A percentile compares a stretch with the other conserved stretches of the same genome.
These are phyloP conservation scores for Naematelia encephala DNA, from an alignment of 768 basidiomycete genomes.

Conservation along the genomic window DNA sequence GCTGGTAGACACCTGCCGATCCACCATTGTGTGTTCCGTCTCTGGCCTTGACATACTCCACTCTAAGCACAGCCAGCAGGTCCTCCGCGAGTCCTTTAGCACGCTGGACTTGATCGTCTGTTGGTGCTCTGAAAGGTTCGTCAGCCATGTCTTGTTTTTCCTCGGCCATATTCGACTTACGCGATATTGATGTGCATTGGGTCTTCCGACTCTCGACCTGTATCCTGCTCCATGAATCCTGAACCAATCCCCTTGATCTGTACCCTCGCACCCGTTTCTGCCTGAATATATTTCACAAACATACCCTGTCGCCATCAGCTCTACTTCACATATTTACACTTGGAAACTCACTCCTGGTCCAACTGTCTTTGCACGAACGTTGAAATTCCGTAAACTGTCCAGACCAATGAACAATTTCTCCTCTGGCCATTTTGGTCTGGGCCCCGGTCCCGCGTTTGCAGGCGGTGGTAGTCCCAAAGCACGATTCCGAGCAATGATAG, in stretches of 20 bases:
- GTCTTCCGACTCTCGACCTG: slow-evolving; percentile 79
- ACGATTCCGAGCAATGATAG: slow-evolving; percentile 48
- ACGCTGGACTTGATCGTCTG: slow-evolving; percentile 77
- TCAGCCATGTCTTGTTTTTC: no score
- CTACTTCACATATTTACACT: no score
- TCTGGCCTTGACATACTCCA: slow-evolving; percentile 79
- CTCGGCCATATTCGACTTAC: no score
- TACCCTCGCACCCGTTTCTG: slow-evolving; percentile 90
- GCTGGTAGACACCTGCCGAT: slow-evolving; percentile 36
- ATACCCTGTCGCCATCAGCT: slow-evolving; percentile 62
- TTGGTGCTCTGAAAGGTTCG: slow-evolving; percentile 78
- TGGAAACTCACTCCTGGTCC: slow-evolving; percentile 77
- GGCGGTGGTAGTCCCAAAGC: slow-evolving; percentile 44
- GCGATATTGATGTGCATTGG: slow-evolving; percentile 90
- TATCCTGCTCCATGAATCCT: slow-evolving; percentile 90
- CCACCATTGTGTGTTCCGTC: slow-evolving; percentile 23
- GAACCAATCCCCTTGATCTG: slow-evolving; percentile 95
- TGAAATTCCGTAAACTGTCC: slow-evolving; percentile 91
- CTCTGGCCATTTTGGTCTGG: slow-evolving; percentile 87
- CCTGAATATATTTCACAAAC: slow-evolving; percentile 97
- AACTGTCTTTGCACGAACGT: slow-evolving; percentile 94
- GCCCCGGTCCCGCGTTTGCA: slow-evolving; percentile 17
- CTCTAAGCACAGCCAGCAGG: slow-evolving; percentile 77
- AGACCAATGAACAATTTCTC: slow-evolving; percentile 86
- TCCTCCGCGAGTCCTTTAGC: slow-evolving; percentile 87